Evolutionary conservation across 2,329 filamentous ascomycete genomes (phyloP).

Genomic region (Fusarium keratoplasticum): DNA sequence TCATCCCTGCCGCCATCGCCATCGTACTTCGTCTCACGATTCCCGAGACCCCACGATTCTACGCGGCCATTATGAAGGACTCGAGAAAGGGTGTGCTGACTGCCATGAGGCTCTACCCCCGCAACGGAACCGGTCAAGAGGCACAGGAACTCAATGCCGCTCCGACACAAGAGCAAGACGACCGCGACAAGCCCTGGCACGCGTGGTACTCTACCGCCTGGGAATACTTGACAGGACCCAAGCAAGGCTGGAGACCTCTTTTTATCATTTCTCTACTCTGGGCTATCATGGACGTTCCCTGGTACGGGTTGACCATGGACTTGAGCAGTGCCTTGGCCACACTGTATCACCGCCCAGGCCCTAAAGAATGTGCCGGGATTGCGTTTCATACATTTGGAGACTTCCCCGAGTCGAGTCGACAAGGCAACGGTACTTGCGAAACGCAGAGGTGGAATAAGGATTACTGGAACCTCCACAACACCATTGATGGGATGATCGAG

Average conservation of each 20-base stretch:
- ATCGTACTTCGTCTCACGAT: conserved; percentile 9
- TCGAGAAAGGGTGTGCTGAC: neutral
- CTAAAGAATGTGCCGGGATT: neutral
- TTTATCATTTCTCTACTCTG: conserved; percentile 17
- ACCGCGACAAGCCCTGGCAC: neutral
- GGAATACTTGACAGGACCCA: conserved; percentile 9
- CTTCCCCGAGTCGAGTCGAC: neutral
- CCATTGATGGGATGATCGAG: conserved; percentile 1
- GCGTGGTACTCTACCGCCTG: conserved; percentile 1
- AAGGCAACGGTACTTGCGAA: neutral
- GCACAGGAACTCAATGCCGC: neutral
- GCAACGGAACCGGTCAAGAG: neutral
- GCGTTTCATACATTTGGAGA: neutral
- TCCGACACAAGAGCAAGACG: neutral
- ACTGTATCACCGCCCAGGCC: conserved; percentile 2
- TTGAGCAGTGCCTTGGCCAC: conserved; percentile 18
- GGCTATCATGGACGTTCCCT: conserved; percentile 23
- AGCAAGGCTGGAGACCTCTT: conserved; percentile 9
- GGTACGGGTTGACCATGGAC: conserved; percentile 24
- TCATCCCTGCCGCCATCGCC: conserved; percentile 4
- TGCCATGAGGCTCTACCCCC: conserved; percentile 2
- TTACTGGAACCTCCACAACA: conserved; percentile 1
- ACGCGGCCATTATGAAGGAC: conserved; percentile 9
- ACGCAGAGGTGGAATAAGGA: conserved; percentile 4
- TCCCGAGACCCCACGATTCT: conserved; percentile 6